These are phyloP conservation scores for Artemisia tridentata DNA, from an alignment of 129 eudicot genomes.

Conservation along the genomic window DNA sequence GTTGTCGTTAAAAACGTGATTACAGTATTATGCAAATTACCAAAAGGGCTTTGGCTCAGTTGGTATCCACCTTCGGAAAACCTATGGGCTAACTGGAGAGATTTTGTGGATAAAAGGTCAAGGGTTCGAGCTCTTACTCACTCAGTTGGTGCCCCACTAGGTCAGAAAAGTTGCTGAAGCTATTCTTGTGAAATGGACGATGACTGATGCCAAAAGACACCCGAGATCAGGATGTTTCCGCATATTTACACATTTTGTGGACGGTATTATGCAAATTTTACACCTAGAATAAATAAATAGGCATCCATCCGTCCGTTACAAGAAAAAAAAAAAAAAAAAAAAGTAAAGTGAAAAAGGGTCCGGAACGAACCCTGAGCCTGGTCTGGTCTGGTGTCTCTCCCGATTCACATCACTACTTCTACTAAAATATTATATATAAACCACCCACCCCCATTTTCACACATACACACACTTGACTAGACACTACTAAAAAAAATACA, in stretches of 20 bases:
- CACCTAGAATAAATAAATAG: background rate
- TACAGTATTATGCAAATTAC: background rate
- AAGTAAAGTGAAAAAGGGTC: conserved; percentile 4
- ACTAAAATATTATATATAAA: conserved; percentile 23
- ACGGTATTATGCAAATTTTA: background rate
- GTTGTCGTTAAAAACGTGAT: too few relatives aligned
- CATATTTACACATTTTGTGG: too few relatives aligned
- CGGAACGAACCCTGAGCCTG: conserved; percentile 15
- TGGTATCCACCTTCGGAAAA: too few relatives aligned
- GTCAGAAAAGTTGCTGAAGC: too few relatives aligned
- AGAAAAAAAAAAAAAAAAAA: background rate
- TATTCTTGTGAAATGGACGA: too few relatives aligned
- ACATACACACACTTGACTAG: background rate
- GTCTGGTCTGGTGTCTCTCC: conserved; percentile 9
- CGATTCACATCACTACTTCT: conserved; percentile 22
- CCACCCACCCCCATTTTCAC: conserved; percentile 28
- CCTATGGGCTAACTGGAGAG: too few relatives aligned
- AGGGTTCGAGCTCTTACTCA: too few relatives aligned
- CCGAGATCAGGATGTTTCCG: too few relatives aligned
- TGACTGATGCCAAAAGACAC: too few relatives aligned
- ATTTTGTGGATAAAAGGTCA: too few relatives aligned
- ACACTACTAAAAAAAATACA: background rate
- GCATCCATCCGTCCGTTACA: conserved; percentile 13
- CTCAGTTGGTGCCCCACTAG: too few relatives aligned
- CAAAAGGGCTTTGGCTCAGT: too few relatives aligned